phyloP scores from a whole-genome alignment of 2,329 filamentous ascomycete genomes.

The Tolypocladium guangdongense region DNA sequence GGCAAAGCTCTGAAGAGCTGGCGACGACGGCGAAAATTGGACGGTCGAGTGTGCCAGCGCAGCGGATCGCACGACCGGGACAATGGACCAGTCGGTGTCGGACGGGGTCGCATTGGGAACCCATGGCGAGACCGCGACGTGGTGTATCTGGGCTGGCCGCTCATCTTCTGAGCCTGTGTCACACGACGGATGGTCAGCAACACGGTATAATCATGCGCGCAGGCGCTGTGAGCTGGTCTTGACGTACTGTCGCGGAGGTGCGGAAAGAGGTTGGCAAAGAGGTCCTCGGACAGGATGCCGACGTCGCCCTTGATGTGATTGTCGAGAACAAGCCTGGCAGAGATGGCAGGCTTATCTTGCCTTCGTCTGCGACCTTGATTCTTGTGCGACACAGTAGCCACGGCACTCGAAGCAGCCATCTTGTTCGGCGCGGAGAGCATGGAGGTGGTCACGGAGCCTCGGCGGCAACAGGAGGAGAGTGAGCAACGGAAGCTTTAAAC shows the following conservation, averaged over 20 bases:
- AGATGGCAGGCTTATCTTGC: slow-evolving; percentile 63
- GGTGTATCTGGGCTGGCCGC: slow-evolving; percentile 32
- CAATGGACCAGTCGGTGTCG: slow-evolving; percentile 70
- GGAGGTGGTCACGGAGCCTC: not conserved
- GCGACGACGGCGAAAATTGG: slow-evolving; percentile 63
- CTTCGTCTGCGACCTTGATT: slow-evolving; percentile 42
- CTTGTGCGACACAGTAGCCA: slow-evolving; percentile 15
- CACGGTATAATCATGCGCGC: not conserved
- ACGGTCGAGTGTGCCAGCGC: slow-evolving; percentile 66
- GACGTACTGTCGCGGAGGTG: slow-evolving; percentile 41
- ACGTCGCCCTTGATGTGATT: slow-evolving; percentile 76
- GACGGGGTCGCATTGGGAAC: slow-evolving; percentile 45
- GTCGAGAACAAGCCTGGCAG: slow-evolving; percentile 74
- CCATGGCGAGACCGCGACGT: slow-evolving; percentile 69
- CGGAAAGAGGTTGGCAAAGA: slow-evolving; percentile 74
- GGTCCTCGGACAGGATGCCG: slow-evolving; percentile 75
- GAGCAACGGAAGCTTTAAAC: not conserved
- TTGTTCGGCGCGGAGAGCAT: not conserved
- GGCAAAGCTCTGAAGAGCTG: slow-evolving; percentile 69
- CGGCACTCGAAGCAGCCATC: slow-evolving; percentile 19
- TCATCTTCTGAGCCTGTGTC: slow-evolving; percentile 21
- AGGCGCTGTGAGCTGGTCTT: not conserved
- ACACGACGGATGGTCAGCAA: not conserved
- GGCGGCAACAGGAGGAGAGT: not conserved
- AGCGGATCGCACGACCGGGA: slow-evolving; percentile 59